A percentile compares a stretch with the other conserved stretches of the same genome.
Conservation (phyloP, 192 early-diverging fungal genomes). For the Obelidium mucronatum region DNA sequence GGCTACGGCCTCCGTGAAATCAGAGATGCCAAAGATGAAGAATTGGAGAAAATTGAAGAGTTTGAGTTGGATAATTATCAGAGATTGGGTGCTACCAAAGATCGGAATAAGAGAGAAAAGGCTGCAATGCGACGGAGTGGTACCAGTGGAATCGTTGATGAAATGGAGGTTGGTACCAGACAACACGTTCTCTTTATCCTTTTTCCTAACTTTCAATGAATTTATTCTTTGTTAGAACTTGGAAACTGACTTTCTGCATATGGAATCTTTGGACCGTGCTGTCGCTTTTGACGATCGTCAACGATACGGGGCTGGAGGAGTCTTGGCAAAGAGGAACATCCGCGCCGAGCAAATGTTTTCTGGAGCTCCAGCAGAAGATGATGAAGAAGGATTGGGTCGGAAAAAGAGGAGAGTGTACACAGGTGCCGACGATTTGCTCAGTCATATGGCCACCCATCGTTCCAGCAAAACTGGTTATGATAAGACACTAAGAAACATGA, state of each 20-base stretch:
- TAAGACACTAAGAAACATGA: neutral
- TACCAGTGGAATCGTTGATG: slow-evolving; percentile 24
- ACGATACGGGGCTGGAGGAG: slow-evolving; percentile 23
- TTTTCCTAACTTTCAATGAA: neutral
- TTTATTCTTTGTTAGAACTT: slow-evolving; percentile 14
- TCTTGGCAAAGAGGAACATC: slow-evolving; percentile 23
- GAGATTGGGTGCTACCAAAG: slow-evolving; percentile 23
- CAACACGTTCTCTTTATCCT: too few relatives aligned
- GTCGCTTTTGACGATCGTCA: slow-evolving; percentile 19
- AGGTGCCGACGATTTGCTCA: neutral
- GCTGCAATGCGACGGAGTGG: slow-evolving; percentile 26
- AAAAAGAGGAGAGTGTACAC: neutral
- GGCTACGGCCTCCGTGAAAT: slow-evolving; percentile 32
- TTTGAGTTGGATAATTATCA: slow-evolving; percentile 31
- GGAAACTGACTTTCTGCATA: slow-evolving; percentile 34
- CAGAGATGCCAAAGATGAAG: slow-evolving; percentile 28
- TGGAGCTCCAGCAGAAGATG: neutral
- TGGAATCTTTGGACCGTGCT: slow-evolving; percentile 28
- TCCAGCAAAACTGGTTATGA: slow-evolving; percentile 8
- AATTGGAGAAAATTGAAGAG: slow-evolving; percentile 33
- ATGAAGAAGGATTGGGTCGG: neutral
- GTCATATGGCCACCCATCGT: neutral
- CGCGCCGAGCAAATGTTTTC: slow-evolving; percentile 17
- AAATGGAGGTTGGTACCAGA: slow-evolving; percentile 30
- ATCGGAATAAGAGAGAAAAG: slow-evolving; percentile 31